These are phyloP conservation scores for Russula ochroleuca DNA, from an alignment of 768 basidiomycete species.

Conservation along the genomic window DNA sequence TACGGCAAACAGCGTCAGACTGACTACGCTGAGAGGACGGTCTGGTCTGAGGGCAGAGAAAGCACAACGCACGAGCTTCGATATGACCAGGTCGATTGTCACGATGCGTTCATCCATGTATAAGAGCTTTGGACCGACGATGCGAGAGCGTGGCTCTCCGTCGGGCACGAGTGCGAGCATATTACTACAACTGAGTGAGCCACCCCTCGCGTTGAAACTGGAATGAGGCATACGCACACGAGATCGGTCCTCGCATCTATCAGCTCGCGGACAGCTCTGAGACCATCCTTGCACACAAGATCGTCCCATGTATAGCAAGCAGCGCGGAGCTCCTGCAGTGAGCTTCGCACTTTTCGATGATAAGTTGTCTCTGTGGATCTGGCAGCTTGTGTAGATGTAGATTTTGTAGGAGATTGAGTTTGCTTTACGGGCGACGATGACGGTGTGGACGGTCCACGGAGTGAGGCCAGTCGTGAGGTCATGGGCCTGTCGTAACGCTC, in stretches of 20 bases:
- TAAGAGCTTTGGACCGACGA: slow-evolving; percentile 62
- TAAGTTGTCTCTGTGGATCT: slow-evolving; percentile 61
- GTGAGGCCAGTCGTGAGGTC: slow-evolving; percentile 65
- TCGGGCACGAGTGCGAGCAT: slow-evolving; percentile 50
- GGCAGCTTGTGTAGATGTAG: slow-evolving; percentile 40
- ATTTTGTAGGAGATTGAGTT: slow-evolving; percentile 34
- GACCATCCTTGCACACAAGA: slow-evolving; percentile 71
- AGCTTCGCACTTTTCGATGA: slow-evolving; percentile 70
- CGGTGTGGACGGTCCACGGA: slow-evolving; percentile 76
- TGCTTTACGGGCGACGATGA: slow-evolving; percentile 57
- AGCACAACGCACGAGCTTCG: slow-evolving; percentile 56
- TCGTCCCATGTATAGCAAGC: slow-evolving; percentile 78
- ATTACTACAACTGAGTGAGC: slow-evolving; percentile 46
- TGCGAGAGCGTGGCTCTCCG: slow-evolving; percentile 49
- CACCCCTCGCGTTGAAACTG: background rate
- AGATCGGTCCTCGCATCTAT: slow-evolving; percentile 80
- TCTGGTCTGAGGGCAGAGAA: background rate
- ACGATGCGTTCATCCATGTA: slow-evolving; percentile 62
- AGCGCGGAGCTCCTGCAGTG: slow-evolving; percentile 62
- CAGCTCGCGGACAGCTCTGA: slow-evolving; percentile 66
- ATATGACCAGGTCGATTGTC: slow-evolving; percentile 53
- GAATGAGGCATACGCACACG: slow-evolving; percentile 50
- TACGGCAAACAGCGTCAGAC: slow-evolving; percentile 32
- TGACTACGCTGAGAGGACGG: background rate
- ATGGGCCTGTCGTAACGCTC: slow-evolving; percentile 31